Evolutionary conservation across 495 filamentous ascomycete genomes (phyloP).

Genomic region (Aspergillus saccharolyticus): DNA sequence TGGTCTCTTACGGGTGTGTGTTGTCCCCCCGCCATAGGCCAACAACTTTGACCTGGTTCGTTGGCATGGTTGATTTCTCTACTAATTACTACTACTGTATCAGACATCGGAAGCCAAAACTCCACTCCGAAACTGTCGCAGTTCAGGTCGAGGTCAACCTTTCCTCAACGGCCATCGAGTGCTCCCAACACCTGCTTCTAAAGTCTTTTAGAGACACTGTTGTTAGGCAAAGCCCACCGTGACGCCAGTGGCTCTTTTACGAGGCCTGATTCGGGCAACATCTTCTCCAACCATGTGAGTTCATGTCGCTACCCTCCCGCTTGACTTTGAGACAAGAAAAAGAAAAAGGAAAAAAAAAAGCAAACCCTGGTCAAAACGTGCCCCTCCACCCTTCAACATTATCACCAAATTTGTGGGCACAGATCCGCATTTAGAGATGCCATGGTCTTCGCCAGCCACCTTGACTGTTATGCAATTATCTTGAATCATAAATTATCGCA

Average conservation of each 20-base stretch:
- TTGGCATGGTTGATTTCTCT: conserved; percentile 16
- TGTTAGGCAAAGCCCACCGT: conserved; percentile 24
- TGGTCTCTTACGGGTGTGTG: not conserved
- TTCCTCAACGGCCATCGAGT: conserved; percentile 6
- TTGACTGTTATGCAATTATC: conserved; percentile 6
- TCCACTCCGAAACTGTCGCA: conserved; percentile 12
- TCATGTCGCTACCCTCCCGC: not conserved
- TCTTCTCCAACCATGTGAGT: conserved; percentile 33
- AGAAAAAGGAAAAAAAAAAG: conserved; percentile 8
- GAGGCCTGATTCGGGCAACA: conserved; percentile 31
- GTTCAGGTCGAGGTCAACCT: conserved; percentile 3
- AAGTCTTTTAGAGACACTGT: conserved; percentile 1
- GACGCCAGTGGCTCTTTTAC: conserved; percentile 26
- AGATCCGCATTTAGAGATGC: not conserved
- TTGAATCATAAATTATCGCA: not conserved
- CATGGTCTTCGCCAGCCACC: not conserved
- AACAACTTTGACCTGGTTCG: not conserved
- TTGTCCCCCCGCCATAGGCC: not conserved
- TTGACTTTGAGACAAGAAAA: conserved; percentile 13
- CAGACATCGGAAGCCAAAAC: conserved; percentile 13
- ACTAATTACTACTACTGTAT: not conserved
- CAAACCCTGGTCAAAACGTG: conserved; percentile 3
- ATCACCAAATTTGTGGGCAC: not conserved
- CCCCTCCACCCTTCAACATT: conserved; percentile 4
- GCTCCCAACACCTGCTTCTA: conserved; percentile 2